Percentiles rank a stretch among this genome's conserved stretches.
phyloP scores from a whole-genome alignment of 257 asterid species.

The Solanum habrochaites region DNA sequence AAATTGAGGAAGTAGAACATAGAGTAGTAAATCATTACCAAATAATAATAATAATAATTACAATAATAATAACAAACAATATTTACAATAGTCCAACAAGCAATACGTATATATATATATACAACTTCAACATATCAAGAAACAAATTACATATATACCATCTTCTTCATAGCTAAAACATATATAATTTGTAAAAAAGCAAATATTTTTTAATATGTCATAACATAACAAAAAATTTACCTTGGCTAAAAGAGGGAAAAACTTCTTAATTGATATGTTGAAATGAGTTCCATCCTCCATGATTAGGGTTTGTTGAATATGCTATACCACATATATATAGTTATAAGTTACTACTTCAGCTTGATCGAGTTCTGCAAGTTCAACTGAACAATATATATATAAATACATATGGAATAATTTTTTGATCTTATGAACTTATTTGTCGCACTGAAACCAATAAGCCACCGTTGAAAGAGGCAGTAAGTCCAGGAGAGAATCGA shows the following conservation, averaged over 20 bases:
- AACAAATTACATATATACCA: background rate
- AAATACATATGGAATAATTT: background rate
- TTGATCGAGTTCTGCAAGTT: background rate
- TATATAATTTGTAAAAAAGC: background rate
- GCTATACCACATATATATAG: background rate
- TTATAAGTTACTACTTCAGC: background rate
- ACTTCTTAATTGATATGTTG: background rate
- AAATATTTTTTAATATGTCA: background rate
- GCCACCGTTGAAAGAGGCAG: conserved; percentile 60
- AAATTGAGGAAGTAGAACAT: background rate
- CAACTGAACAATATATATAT: background rate
- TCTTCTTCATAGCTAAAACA: background rate
- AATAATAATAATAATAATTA: background rate
- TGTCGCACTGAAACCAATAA: conserved; percentile 25
- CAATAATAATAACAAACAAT: too few relatives aligned
- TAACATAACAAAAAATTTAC: background rate
- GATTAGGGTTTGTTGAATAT: background rate
- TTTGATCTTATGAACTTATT: background rate
- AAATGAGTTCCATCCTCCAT: background rate
- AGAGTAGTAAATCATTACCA: background rate
- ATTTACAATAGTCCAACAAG: background rate
- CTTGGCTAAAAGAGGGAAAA: background rate
- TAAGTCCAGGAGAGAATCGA: conserved; percentile 66
- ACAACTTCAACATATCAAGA: background rate
- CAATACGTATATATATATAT: background rate